These are phyloP conservation scores for Penicillium egyptiacum DNA, from an alignment of 495 filamentous ascomycete species.

Conservation along the genomic window DNA sequence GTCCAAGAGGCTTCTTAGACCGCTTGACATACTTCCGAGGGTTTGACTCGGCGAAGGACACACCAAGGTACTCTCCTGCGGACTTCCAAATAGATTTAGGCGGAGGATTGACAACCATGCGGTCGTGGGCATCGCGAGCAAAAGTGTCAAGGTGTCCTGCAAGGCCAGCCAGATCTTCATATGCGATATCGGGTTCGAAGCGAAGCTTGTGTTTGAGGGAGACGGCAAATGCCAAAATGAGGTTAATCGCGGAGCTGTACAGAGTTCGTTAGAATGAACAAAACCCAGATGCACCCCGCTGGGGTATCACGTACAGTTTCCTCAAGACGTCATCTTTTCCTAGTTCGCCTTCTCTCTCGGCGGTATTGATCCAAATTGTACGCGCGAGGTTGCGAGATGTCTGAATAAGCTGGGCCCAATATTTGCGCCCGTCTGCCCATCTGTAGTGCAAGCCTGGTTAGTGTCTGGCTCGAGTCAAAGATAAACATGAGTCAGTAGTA, in stretches of 20 bases:
- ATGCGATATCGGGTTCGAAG: conserved; percentile 80
- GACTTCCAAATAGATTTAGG: conserved; percentile 58
- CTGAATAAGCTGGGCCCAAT: conserved; percentile 73
- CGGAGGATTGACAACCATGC: conserved; percentile 41
- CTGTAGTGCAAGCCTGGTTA: conserved; percentile 24
- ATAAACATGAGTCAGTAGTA: not conserved
- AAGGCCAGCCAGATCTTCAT: conserved; percentile 59
- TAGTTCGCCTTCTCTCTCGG: conserved; percentile 61
- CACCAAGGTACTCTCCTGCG: conserved; percentile 66
- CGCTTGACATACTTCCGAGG: conserved; percentile 71
- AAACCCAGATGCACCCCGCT: not conserved
- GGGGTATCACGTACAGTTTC: conserved; percentile 53
- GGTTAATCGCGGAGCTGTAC: conserved; percentile 69
- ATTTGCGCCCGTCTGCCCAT: conserved; percentile 72
- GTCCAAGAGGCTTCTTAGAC: conserved; percentile 62
- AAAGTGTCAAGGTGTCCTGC: conserved; percentile 51
- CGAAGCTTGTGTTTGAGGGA: conserved; percentile 84
- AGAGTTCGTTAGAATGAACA: conserved; percentile 11
- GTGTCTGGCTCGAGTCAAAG: not conserved
- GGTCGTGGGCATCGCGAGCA: conserved; percentile 63
- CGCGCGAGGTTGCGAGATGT: conserved; percentile 72
- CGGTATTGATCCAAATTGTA: conserved; percentile 73
- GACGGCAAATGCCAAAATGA: conserved; percentile 74
- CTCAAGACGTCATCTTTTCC: conserved; percentile 69
- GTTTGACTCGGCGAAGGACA: conserved; percentile 70